Conservation (phyloP, 1,139 yeast genomes). For the Hyphopichia fennica region DNA sequence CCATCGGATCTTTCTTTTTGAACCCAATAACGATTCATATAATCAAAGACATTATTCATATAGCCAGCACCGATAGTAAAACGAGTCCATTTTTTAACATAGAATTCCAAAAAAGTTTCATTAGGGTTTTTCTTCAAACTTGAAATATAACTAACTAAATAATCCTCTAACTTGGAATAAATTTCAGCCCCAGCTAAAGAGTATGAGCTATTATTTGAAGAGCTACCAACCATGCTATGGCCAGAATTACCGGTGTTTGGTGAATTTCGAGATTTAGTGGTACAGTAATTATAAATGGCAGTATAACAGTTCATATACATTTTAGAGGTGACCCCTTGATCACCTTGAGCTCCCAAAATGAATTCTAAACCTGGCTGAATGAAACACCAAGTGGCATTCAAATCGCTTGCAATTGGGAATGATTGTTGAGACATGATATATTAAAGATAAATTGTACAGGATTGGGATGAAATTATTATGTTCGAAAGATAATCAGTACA, state of each 20-base stretch:
- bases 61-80: constrained; percentile 90
- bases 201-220: constrained; percentile 36
- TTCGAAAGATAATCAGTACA: too few relatives aligned
- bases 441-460: too few relatives aligned
- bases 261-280: constrained; percentile 61
- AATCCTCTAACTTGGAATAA: constrained; percentile 67
- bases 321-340: constrained; percentile 64
- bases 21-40: constrained; percentile 97
- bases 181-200: constrained; percentile 84
- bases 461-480: too few relatives aligned
- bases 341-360: constrained; percentile 66
- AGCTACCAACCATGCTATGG: background rate
- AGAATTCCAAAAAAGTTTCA: constrained; percentile 79
- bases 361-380: constrained; percentile 73
- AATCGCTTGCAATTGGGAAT: constrained; percentile 43
- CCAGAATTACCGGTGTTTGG: constrained; percentile 6
- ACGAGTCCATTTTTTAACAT: constrained; percentile 86
- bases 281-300: constrained; percentile 93
- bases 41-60: constrained; percentile 90
- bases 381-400: constrained; percentile 72
- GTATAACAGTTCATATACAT: constrained; percentile 78
- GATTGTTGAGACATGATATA: constrained; percentile 5
- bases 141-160: constrained; percentile 62
- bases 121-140: constrained; percentile 49
- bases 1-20: constrained; percentile 96